Conservation (phyloP, 2,329 filamentous ascomycete genomes). For the Diplocarpon mali region DNA sequence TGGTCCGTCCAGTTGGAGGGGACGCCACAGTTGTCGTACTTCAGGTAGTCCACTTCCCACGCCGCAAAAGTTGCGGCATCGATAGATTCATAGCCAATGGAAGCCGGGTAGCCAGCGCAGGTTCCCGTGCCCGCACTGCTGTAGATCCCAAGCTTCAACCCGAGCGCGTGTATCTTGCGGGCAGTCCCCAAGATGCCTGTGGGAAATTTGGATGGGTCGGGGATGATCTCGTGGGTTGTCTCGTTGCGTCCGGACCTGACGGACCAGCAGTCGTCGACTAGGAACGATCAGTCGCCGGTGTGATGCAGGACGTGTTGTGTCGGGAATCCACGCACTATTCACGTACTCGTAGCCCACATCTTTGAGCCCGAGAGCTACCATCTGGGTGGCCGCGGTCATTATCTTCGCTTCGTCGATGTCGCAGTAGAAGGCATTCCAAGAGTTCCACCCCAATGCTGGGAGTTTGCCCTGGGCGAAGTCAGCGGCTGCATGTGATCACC, state of each 20-base stretch:
- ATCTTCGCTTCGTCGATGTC: slow-evolving; percentile 37
- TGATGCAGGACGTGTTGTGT: neutral
- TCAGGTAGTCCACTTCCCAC: slow-evolving; percentile 50
- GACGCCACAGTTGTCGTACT: slow-evolving; percentile 45
- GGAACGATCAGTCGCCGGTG: slow-evolving; percentile 1
- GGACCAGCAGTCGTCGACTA: slow-evolving; percentile 50
- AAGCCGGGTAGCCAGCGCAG: slow-evolving; percentile 32
- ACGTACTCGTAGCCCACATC: slow-evolving; percentile 45
- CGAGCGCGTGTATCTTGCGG: slow-evolving; percentile 41
- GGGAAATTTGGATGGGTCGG: slow-evolving; percentile 42
- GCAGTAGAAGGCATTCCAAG: slow-evolving; percentile 41
- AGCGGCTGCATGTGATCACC: neutral
- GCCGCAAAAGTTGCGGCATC: slow-evolving; percentile 47
- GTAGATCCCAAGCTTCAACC: slow-evolving; percentile 54
- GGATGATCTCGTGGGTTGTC: slow-evolving; percentile 34
- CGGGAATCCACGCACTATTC: slow-evolving; percentile 29
- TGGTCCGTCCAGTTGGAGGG: slow-evolving; percentile 30
- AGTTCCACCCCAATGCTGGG: slow-evolving; percentile 34
- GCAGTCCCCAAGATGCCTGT: slow-evolving; percentile 44
- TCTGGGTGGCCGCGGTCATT: slow-evolving; percentile 33
- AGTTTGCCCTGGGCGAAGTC: slow-evolving; percentile 13
- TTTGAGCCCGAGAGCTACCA: slow-evolving; percentile 38
- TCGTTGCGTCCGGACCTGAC: slow-evolving; percentile 32
- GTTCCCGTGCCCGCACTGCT: slow-evolving; percentile 37
- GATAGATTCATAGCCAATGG: slow-evolving; percentile 42